Evolutionary conservation across 148 eudicot species (phyloP).

Genomic region (Talinum fruticosum): DNA sequence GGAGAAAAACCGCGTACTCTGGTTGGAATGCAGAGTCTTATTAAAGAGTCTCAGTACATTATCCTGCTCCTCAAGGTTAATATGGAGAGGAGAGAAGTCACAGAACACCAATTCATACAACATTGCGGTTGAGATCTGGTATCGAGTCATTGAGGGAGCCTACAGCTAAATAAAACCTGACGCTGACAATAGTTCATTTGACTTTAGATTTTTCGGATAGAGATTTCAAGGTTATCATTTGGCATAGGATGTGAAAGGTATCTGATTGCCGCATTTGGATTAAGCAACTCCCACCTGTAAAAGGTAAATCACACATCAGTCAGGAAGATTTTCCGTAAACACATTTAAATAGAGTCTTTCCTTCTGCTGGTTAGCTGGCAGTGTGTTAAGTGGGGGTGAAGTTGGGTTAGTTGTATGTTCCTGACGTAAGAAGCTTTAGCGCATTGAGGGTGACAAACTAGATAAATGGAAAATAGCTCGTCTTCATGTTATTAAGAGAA

Average conservation of each 20-base stretch:
- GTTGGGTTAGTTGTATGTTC: too few relatives aligned
- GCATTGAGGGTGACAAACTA: too few relatives aligned
- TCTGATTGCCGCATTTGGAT: neutral
- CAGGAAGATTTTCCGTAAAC: neutral
- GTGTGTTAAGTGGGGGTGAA: too few relatives aligned
- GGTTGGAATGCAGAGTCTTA: too few relatives aligned
- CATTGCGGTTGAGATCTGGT: neutral
- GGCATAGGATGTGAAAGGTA: conserved; percentile 2
- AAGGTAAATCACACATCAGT: neutral
- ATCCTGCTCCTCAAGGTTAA: too few relatives aligned
- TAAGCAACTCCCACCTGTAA: neutral
- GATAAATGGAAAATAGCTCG: too few relatives aligned
- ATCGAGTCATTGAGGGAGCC: neutral
- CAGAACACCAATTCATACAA: neutral
- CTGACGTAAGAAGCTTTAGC: too few relatives aligned
- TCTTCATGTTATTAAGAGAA: too few relatives aligned
- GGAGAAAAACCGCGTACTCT: too few relatives aligned
- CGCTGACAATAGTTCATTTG: neutral
- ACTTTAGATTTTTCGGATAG: neutral
- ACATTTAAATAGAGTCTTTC: neutral
- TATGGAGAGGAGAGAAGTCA: too few relatives aligned
- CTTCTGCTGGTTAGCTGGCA: too few relatives aligned
- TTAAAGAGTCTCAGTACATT: too few relatives aligned
- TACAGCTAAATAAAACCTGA: neutral
- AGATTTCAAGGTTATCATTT: neutral